These are phyloP conservation scores for Suillus fuscotomentosus DNA, from an alignment of 768 basidiomycete genomes.

Conservation along the genomic window DNA sequence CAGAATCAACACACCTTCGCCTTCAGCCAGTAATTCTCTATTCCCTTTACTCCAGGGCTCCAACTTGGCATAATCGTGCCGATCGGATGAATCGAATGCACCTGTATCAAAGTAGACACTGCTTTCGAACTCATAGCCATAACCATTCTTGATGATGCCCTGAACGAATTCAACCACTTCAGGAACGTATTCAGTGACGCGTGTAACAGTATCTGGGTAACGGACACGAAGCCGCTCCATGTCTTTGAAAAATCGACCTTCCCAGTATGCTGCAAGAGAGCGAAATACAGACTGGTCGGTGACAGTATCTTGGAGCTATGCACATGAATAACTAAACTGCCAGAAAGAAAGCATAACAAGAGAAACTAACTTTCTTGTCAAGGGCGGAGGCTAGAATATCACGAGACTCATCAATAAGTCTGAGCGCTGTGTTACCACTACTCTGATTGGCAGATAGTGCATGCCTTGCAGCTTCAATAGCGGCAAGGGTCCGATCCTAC, in stretches of 20 bases:
- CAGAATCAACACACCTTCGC: constrained; percentile 63
- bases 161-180: constrained; percentile 92
- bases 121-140: constrained; percentile 66
- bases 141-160: constrained; percentile 83
- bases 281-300: constrained; percentile 86
- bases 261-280: constrained; percentile 84
- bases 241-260: constrained; percentile 84
- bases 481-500: constrained; percentile 51
- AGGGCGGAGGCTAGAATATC: constrained; percentile 75
- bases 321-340: background rate
- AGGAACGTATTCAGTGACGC: constrained; percentile 96
- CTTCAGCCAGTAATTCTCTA: constrained; percentile 83
- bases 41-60: constrained; percentile 98
- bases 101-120: constrained; percentile 92
- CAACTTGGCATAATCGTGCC: constrained; percentile 89
- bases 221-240: constrained; percentile 88
- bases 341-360: constrained; percentile 4
- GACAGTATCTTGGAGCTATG: constrained; percentile 73
- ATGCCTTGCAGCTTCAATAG: constrained; percentile 50
- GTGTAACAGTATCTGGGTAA: constrained; percentile 86
- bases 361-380: constrained; percentile 63
- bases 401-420: constrained; percentile 68
- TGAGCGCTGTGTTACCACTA: constrained; percentile 44
- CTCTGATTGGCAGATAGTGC: constrained; percentile 40
- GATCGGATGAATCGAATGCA: constrained; percentile 72